Conservation (phyloP, 306 rosid species). For the Begonia fuchsioides region DNA sequence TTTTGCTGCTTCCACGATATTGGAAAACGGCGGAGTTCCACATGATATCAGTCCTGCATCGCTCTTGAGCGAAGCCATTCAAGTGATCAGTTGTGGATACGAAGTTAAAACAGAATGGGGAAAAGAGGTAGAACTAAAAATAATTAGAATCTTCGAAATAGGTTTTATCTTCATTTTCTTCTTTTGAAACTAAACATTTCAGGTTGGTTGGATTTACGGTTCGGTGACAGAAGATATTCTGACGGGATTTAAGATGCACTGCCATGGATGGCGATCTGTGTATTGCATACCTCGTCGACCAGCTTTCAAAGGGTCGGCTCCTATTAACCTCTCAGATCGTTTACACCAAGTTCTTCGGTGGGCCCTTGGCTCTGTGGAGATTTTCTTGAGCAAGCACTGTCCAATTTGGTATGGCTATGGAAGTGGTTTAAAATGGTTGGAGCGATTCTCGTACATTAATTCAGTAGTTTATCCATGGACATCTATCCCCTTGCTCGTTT, state of each 20-base stretch:
- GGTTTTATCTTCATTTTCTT: neutral
- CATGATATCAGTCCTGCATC: constrained; percentile 56
- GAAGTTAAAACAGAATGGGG: constrained; percentile 99
- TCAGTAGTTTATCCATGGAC: constrained; percentile 91
- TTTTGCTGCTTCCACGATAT: constrained; percentile 53
- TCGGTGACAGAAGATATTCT: too few relatives aligned
- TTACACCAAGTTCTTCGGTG: constrained; percentile 92
- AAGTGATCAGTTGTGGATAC: constrained; percentile 92
- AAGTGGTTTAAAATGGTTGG: constrained; percentile 62
- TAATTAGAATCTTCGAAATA: neutral
- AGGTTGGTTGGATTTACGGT: too few relatives aligned
- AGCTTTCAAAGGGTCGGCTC: too few relatives aligned
- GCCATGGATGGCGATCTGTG: too few relatives aligned
- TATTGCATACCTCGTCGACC: too few relatives aligned
- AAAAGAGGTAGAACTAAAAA: constrained; percentile 43
- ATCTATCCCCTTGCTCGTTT: constrained; percentile 74
- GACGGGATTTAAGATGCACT: too few relatives aligned
- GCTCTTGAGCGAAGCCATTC: constrained; percentile 82
- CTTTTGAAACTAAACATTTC: constrained; percentile 1
- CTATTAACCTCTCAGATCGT: constrained; percentile 91
- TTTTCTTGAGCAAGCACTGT: constrained; percentile 84
- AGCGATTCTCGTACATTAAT: constrained; percentile 77
- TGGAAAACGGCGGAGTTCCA: constrained; percentile 79
- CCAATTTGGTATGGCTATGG: constrained; percentile 96
- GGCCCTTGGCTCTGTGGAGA: constrained; percentile 98